A percentile compares a stretch with the other conserved stretches of the same genome.
Evolutionary conservation across 2,329 filamentous ascomycete genomes (phyloP).

Genomic region (Pseudogymnoascus sp.): DNA sequence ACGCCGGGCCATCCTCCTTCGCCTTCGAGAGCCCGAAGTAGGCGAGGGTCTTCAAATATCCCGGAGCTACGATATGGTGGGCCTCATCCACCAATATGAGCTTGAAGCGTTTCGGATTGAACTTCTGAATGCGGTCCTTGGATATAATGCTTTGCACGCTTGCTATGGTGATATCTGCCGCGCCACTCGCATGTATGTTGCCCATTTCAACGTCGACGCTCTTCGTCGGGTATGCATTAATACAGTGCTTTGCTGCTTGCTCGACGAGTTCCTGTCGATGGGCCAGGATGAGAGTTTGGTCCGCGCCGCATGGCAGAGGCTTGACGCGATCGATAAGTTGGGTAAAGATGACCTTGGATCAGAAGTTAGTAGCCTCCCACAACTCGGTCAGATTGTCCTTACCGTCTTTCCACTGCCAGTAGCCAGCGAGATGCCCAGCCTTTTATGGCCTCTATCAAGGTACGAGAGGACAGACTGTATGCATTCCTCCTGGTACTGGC

Average conservation of each 20-base stretch:
- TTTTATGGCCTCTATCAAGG: slow-evolving; percentile 62
- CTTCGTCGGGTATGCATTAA: slow-evolving; percentile 69
- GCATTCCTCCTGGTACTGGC: slow-evolving; percentile 85
- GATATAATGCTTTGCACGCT: slow-evolving; percentile 81
- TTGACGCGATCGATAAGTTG: slow-evolving; percentile 77
- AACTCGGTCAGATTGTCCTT: slow-evolving; percentile 22
- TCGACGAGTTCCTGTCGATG: slow-evolving; percentile 91
- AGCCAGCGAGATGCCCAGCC: slow-evolving; percentile 76
- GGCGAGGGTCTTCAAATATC: slow-evolving; percentile 67
- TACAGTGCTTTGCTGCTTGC: slow-evolving; percentile 83
- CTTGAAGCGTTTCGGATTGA: slow-evolving; percentile 73
- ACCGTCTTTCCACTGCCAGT: slow-evolving; percentile 88
- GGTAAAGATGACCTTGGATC: slow-evolving; percentile 77
- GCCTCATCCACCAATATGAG: slow-evolving; percentile 91
- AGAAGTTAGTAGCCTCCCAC: not conserved
- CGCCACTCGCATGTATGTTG: slow-evolving; percentile 63
- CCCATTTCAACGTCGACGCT: slow-evolving; percentile 90
- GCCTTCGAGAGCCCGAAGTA: slow-evolving; percentile 65
- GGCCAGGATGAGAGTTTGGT: slow-evolving; percentile 81
- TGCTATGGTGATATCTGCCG: slow-evolving; percentile 86
- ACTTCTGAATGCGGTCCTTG: slow-evolving; percentile 69
- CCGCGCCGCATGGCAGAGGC: slow-evolving; percentile 47
- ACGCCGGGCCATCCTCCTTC: slow-evolving; percentile 46
- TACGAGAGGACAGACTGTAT: slow-evolving; percentile 72
- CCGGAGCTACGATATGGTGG: slow-evolving; percentile 84